These are phyloP conservation scores for Areca catechu DNA, from an alignment of 176 grass and related monocot species.

Conservation along the genomic window DNA sequence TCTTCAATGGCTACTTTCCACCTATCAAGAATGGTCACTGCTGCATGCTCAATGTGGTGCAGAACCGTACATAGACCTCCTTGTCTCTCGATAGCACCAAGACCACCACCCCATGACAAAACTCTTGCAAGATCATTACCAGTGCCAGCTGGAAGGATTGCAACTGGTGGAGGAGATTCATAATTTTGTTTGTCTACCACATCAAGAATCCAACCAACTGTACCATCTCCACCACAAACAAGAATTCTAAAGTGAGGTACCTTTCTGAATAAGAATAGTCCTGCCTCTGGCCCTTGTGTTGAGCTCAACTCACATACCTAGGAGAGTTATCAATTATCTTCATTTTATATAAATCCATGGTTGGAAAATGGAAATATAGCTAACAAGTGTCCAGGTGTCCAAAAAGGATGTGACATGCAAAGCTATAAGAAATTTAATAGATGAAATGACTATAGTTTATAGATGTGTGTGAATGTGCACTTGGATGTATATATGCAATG, in stretches of 20 bases:
- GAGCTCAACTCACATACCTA: constrained; percentile 23
- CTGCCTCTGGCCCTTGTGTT: constrained; percentile 18
- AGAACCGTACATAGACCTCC: constrained; percentile 24
- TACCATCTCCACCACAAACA: constrained; percentile 27
- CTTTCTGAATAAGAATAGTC: constrained; percentile 19
- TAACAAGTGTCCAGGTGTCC: no score
- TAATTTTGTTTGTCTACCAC: constrained; percentile 19
- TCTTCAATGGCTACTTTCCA: constrained; percentile 24
- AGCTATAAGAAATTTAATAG: no score
- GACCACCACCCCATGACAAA: constrained; percentile 27
- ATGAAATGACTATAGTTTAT: no score
- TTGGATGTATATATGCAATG: no score
- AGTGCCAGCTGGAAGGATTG: constrained; percentile 25
- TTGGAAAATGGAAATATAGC: no score
- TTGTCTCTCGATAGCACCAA: constrained; percentile 16
- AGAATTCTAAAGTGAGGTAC: constrained; percentile 20
- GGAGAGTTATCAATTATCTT: not conserved
- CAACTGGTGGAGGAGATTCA: constrained; percentile 25
- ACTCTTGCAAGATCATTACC: constrained; percentile 31
- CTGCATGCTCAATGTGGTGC: constrained; percentile 25
- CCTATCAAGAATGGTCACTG: constrained; percentile 30
- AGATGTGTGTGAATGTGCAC: no score
- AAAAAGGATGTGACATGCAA: no score
- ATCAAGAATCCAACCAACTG: constrained; percentile 26
- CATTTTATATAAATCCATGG: not conserved